Evolutionary conservation across 106 monocot genomes (phyloP).

Genomic region (Amphibolis antarctica): DNA sequence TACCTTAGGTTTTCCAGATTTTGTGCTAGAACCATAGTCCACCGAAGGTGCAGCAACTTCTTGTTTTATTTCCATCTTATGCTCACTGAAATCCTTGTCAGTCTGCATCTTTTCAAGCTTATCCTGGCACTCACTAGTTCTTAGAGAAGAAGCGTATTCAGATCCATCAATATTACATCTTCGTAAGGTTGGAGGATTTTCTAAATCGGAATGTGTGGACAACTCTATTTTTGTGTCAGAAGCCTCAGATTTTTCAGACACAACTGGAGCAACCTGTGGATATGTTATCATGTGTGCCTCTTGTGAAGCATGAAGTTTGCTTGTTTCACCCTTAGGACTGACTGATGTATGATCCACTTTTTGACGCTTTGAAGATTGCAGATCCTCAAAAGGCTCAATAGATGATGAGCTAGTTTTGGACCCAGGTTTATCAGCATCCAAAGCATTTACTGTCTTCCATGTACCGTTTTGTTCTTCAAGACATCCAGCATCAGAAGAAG

Average conservation of each 20-base stretch:
- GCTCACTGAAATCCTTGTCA: constrained; percentile 19
- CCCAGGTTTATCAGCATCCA: constrained; percentile 17
- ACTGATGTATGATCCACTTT: constrained; percentile 39
- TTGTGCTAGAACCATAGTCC: constrained; percentile 41
- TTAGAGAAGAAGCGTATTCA: constrained; percentile 9
- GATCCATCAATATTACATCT: constrained; percentile 3
- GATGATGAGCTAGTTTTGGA: constrained; percentile 15
- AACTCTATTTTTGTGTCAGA: constrained; percentile 16
- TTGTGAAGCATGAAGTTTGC: constrained; percentile 19
- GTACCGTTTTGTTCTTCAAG: constrained; percentile 20
- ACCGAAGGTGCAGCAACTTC: constrained; percentile 24
- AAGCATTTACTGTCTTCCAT: constrained; percentile 18
- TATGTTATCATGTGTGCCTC: constrained; percentile 13
- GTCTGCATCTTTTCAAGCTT: constrained; percentile 30
- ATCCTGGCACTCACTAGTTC: not conserved
- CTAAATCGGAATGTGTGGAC: constrained; percentile 8
- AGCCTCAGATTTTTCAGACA: constrained; percentile 23
- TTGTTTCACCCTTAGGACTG: constrained; percentile 32
- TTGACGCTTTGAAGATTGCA: constrained; percentile 45
- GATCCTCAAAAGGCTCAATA: constrained; percentile 37
- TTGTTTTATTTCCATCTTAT: constrained; percentile 27
- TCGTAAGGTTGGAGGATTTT: constrained; percentile 2
- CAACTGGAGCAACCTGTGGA: constrained; percentile 17
- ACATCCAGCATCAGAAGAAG: constrained; percentile 17
- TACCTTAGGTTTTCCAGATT: constrained; percentile 96